These are phyloP conservation scores for Aspergillus sp. DNA, from an alignment of 2,329 filamentous ascomycete species.

Conservation along the genomic window DNA sequence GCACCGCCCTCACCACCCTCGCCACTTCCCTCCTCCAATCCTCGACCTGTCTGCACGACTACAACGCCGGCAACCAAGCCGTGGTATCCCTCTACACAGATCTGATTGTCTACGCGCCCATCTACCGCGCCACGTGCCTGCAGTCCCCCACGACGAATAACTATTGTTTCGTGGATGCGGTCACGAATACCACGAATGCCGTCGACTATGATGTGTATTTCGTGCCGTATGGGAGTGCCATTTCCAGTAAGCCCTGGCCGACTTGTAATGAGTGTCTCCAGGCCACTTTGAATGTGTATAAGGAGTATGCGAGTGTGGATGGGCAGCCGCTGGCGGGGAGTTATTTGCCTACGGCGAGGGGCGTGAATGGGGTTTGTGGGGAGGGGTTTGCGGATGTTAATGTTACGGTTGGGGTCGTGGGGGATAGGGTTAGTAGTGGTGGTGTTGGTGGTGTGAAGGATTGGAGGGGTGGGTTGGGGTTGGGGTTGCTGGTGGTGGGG, in stretches of 20 bases:
- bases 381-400: conserved; percentile 55
- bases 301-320: conserved; percentile 65
- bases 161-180: conserved; percentile 80
- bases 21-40: conserved; percentile 65
- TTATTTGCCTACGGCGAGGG: conserved; percentile 70
- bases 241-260: conserved; percentile 69
- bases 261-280: conserved; percentile 75
- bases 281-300: conserved; percentile 80
- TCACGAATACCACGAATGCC: conserved; percentile 71
- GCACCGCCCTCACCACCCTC: conserved; percentile 62
- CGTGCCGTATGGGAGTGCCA: conserved; percentile 71
- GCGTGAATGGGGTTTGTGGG: conserved; percentile 68
- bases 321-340: conserved; percentile 66
- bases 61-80: conserved; percentile 64
- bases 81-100: conserved; percentile 75
- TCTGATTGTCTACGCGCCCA: conserved; percentile 71
- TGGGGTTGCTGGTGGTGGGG: not conserved
- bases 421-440: not conserved
- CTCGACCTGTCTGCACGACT: conserved; percentile 72
- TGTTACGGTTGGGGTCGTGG: conserved; percentile 34
- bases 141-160: conserved; percentile 64
- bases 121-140: conserved; percentile 81
- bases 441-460: not conserved
- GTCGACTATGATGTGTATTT: conserved; percentile 82
- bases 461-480: not conserved